Evolutionary conservation across 495 filamentous ascomycete genomes (phyloP), one percentile per base, ranked within the genome.

Genomic region (Xylaria acuta): DNA sequence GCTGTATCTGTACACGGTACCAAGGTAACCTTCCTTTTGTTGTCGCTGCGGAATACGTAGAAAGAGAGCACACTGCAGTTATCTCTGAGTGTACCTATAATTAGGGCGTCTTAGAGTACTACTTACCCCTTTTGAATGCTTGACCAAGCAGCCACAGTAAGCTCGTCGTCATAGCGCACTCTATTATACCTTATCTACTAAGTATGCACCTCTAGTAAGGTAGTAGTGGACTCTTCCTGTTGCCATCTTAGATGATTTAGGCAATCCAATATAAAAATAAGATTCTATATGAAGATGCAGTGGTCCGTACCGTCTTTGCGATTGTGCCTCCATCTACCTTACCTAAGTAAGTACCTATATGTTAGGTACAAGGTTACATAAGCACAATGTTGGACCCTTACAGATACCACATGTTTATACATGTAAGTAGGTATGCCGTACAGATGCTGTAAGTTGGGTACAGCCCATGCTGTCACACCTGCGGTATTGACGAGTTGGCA

Each of bases 11-110:
- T 63, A 9, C 18, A 45, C 41, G 11, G 36, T 45, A 16, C 7
- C 3, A 53, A 63, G 7, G 9, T 63, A 38, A 63, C 34, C n/a
- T 47, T 47, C 41, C 40, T 47, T 47, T 47, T 64, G 62, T 45
- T 32, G 40, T 64, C 5, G 12, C 59, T 40, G 38, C 59, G 16
- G 20, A 25, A 59, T 59, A 38, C 36, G 18, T 58, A 56, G 51
- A 25, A 25, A 30, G 45, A 47, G 5, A 56, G 53, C 14, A 56
- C 9, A 56, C 9, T 56, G 30, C 32, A 32, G 56, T 20, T 6
- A n/a, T n/a, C n/a, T 30, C 32, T 34, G 56, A 36, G 14, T 22
- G 56, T 60, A 38, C 34, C 34, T 36, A 9, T 60, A 9, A 36
- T 60, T n/a, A 22, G 30, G 6, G 27, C 25, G 16, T 30, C 49